Evolutionary conservation across 352 stramenopile species (phyloP), one percentile per base, ranked within the genome.

Genomic region (Phytophthora pluvialis): DNA sequence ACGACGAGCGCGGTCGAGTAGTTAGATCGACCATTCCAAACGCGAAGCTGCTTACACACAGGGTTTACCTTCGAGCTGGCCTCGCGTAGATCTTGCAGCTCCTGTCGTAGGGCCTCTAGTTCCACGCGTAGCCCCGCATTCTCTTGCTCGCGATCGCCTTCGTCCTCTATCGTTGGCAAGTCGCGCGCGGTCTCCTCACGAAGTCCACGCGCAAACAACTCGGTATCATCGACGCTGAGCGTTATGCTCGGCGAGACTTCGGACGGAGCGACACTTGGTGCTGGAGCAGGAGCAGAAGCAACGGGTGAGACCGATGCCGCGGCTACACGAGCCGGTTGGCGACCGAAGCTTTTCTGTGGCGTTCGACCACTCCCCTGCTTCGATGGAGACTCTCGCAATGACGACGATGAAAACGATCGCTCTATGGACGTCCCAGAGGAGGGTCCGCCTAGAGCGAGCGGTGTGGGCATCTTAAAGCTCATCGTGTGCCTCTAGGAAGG

Each of bases 291-390:
- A 6, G 31, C 13, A 32, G 43, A 18, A 21, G 21, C 26, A 54
- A 50, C 29, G 26, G 40, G 55, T 13, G 56, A 52, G 18, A 47
- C 38, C 5, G 59, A 58, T 36, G 51, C 36, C 9, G 50, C 50
- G 11, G 49, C 57, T 29, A 68, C 50, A 8, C 64, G 58, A 26
- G 16, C 44, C 28, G 58, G 57, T 42, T 44, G 58, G 11, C 64
- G 57, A 16, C 64, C 58, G 16, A 68, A 72, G 38, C 64, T 72
- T 55, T 72, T 72, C 28, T 72, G 64, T 13, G 44, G 51, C 2
- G 44, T 31, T 53, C 44, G 49, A 29, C 36, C 38, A 3, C 26
- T 59, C 4, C 26, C 16, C 9, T 49, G 56, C 25, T 57, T 62
- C 16, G 55, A 51, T 38, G 56, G 21, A 28, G 63, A 64, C 13